A percentile compares a stretch with the other conserved stretches of the same genome.
Conservation (phyloP, 805 yeast genomes). For the Kuraishia piskuri region DNA sequence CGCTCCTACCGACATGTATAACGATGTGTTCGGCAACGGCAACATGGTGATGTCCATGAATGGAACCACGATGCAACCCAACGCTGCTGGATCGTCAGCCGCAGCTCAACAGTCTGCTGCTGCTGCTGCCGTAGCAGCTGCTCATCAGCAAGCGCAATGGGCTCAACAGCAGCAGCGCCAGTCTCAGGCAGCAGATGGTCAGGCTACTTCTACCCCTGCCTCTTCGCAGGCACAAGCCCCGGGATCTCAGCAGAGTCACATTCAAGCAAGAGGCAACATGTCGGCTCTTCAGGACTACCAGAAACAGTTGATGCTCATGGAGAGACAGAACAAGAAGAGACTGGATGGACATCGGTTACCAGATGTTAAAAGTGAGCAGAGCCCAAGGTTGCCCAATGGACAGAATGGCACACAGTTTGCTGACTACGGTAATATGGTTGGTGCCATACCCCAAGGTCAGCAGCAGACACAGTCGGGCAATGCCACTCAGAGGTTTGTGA, state of each 20-base stretch:
- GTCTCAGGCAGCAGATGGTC: conserved; percentile 12
- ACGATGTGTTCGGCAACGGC: conserved; percentile 10
- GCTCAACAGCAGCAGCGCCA: conserved; percentile 9
- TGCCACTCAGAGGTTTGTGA: not conserved
- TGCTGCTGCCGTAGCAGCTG: conserved; percentile 1
- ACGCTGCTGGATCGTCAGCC: not conserved
- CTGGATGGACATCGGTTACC: conserved; percentile 42
- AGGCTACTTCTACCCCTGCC: conserved; percentile 8
- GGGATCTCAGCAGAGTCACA: conserved; percentile 3
- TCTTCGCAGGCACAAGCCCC: conserved; percentile 11
- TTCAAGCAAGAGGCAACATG: conserved; percentile 13
- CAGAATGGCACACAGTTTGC: conserved; percentile 10
- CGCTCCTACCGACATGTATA: conserved; percentile 16
- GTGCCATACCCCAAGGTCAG: conserved; percentile 14
- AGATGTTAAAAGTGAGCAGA: conserved; percentile 10
- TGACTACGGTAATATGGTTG: conserved; percentile 14
- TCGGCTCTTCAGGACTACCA: conserved; percentile 77
- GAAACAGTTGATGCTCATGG: conserved; percentile 66
- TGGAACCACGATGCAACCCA: not conserved
- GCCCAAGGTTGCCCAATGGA: not conserved
- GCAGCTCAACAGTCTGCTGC: not conserved
- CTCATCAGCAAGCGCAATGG: conserved; percentile 13
- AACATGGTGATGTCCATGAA: conserved; percentile 3
- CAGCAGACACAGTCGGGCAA: conserved; percentile 6
- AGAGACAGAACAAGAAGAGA: conserved; percentile 66